Conservation (phyloP, 1,284 basidiomycete species). For the Fomes fomentarius region DNA sequence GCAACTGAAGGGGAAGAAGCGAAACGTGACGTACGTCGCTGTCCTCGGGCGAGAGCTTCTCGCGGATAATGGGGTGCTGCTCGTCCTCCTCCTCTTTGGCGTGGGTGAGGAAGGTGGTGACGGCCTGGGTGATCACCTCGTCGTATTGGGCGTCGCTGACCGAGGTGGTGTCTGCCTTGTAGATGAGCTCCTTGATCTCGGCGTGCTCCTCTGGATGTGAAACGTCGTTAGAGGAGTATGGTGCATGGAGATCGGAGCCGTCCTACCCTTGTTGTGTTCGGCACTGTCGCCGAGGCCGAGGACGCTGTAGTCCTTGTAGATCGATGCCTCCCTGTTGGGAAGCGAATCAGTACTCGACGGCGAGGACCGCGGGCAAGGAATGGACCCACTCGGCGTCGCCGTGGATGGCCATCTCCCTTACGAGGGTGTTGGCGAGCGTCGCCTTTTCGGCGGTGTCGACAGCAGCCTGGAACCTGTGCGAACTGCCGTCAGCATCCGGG, state of each 20-base stretch:
- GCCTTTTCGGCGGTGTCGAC: constrained; percentile 22
- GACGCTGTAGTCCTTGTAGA: constrained; percentile 29
- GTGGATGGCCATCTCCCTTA: constrained; percentile 33
- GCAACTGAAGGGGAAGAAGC: background rate
- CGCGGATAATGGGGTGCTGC: constrained; percentile 24
- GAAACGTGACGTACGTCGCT: constrained; percentile 26
- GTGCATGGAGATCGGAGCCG: background rate
- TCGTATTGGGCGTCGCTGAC: constrained; percentile 22
- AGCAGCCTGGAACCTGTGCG: constrained; percentile 18
- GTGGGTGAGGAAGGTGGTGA: constrained; percentile 28
- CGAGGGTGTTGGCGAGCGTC: constrained; percentile 30
- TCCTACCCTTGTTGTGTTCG: constrained; percentile 25
- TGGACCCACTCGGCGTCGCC: constrained; percentile 30
- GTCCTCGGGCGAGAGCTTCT: constrained; percentile 24
- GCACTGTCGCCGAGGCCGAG: constrained; percentile 26
- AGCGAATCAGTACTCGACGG: background rate
- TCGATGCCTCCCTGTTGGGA: constrained; percentile 22
- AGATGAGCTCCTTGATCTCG: constrained; percentile 27
- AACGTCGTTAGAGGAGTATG: no score
- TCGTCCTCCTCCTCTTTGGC: constrained; percentile 30
- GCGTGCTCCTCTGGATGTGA: constrained; percentile 32
- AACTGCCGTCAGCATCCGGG: background rate
- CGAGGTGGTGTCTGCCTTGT: constrained; percentile 22
- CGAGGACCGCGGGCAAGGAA: background rate
- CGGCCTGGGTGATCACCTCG: constrained; percentile 25